These are phyloP conservation scores for Talaromyces sp. DNA, from an alignment of 2,329 filamentous ascomycete genomes.

Conservation along the genomic window DNA sequence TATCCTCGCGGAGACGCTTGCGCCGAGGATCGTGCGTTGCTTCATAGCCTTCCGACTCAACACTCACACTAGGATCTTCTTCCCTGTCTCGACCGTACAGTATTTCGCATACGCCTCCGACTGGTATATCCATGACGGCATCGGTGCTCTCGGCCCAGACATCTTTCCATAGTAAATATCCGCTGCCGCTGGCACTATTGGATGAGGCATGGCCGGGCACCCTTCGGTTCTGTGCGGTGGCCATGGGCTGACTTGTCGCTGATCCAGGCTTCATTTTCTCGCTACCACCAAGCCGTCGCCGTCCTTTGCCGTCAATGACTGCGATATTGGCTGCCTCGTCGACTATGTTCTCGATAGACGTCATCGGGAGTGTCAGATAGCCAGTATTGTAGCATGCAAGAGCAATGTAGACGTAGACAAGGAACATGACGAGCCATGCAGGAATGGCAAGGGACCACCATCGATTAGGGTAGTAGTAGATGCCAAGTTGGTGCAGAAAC, in stretches of 20 bases:
- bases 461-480: slow-evolving; percentile 93
- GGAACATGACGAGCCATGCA: slow-evolving; percentile 79
- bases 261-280: slow-evolving; percentile 42
- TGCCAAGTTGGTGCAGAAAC: slow-evolving; percentile 86
- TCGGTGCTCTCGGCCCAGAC: slow-evolving; percentile 93
- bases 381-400: slow-evolving; percentile 87
- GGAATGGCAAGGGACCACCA: slow-evolving; percentile 97
- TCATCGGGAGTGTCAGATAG: slow-evolving; percentile 76
- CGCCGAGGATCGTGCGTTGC: slow-evolving; percentile 5
- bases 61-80: slow-evolving; percentile 20
- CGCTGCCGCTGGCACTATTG: slow-evolving; percentile 5
- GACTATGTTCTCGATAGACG: slow-evolving; percentile 80
- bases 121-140: slow-evolving; percentile 93
- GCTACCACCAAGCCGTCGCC: slow-evolving; percentile 46
- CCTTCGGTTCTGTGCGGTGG: slow-evolving; percentile 34
- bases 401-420: slow-evolving; percentile 92
- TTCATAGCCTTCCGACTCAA: not conserved
- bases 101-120: slow-evolving; percentile 92
- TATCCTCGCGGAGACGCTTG: not conserved
- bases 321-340: slow-evolving; percentile 87
- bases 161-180: slow-evolving; percentile 65
- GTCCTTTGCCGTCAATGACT: slow-evolving; percentile 69
- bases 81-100: slow-evolving; percentile 68
- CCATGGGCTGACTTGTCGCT: slow-evolving; percentile 42
- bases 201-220: slow-evolving; percentile 9